Conservation (phyloP, 2,329 filamentous ascomycete species). For the Mycogone perniciosa region DNA sequence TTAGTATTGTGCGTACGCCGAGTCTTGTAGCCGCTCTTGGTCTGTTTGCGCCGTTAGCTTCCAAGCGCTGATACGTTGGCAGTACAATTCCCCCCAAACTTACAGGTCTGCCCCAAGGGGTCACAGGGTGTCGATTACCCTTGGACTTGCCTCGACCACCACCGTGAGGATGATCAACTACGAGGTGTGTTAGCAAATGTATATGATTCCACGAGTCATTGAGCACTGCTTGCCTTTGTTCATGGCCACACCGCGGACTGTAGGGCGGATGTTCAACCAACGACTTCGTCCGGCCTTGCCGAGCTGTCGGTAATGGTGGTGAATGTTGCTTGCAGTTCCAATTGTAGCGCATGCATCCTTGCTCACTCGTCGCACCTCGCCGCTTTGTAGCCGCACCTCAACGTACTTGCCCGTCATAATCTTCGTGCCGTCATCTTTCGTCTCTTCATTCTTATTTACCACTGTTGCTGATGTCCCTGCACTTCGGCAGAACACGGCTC, state of each 20-base stretch:
- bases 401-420: conserved; percentile 70
- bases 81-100: conserved; percentile 32
- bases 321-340: conserved; percentile 86
- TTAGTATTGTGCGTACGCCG: conserved; percentile 83
- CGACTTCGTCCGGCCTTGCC: conserved; percentile 92
- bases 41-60: conserved; percentile 32
- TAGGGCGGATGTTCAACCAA: conserved; percentile 91
- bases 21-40: conserved; percentile 89
- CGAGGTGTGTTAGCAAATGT: conserved; percentile 11
- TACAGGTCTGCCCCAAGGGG: conserved; percentile 94
- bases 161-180: conserved; percentile 93
- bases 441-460: conserved; percentile 79
- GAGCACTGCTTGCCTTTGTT: conserved; percentile 66
- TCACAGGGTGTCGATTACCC: conserved; percentile 92
- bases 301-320: conserved; percentile 82
- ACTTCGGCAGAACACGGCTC: conserved; percentile 87
- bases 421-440: conserved; percentile 51
- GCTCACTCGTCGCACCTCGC: conserved; percentile 82
- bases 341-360: conserved; percentile 93
- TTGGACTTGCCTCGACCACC: conserved; percentile 99
- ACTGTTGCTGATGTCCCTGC: conserved; percentile 89
- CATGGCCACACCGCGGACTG: conserved; percentile 96
- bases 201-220: neutral
- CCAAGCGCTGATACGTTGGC: too few species aligned
- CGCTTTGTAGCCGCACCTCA: conserved; percentile 81